Conservation (phyloP, 2,329 filamentous ascomycete species). For the Triangularia verruculosa region DNA sequence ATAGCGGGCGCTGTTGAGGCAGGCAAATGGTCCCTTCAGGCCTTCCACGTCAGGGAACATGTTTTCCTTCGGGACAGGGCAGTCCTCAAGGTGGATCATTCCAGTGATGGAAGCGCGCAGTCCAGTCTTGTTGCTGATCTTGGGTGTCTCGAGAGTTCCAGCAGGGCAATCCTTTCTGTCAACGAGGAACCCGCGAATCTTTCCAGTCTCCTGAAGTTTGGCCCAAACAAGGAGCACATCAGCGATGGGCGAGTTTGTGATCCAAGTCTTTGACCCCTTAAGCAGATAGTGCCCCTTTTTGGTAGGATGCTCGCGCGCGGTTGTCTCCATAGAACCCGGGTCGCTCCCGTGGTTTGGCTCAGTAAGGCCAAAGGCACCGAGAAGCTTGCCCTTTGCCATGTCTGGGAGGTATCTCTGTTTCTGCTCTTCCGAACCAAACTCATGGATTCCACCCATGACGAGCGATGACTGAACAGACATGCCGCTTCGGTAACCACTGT, state of each 20-base stretch:
- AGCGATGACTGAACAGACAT: conserved; percentile 87
- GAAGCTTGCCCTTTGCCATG: conserved; percentile 71
- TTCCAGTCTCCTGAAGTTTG: conserved; percentile 84
- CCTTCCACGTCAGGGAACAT: conserved; percentile 93
- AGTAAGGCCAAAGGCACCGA: conserved; percentile 81
- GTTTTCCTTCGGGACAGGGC: conserved; percentile 82
- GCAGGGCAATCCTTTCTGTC: conserved; percentile 81
- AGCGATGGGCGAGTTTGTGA: conserved; percentile 84
- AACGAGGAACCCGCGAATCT: conserved; percentile 89
- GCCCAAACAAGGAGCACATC: conserved; percentile 87
- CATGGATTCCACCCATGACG: conserved; percentile 81
- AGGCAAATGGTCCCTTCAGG: conserved; percentile 83
- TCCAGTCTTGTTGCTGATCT: conserved; percentile 93
- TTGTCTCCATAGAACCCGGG: conserved; percentile 80
- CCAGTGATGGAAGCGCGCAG: conserved; percentile 91
- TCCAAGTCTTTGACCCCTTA: conserved; percentile 83
- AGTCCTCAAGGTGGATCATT: conserved; percentile 94
- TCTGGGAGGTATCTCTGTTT: conserved; percentile 75
- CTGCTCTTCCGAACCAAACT: conserved; percentile 75
- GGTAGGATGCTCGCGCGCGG: conserved; percentile 70
- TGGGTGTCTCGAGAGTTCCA: conserved; percentile 85
- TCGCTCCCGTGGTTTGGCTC: conserved; percentile 88
- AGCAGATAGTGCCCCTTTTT: conserved; percentile 75
- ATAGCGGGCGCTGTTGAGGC: conserved; percentile 88
- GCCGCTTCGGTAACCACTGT: conserved; percentile 80